Evolutionary conservation across 2,329 filamentous ascomycete genomes (phyloP).

Genomic region (Aspergillus hiratsukae): DNA sequence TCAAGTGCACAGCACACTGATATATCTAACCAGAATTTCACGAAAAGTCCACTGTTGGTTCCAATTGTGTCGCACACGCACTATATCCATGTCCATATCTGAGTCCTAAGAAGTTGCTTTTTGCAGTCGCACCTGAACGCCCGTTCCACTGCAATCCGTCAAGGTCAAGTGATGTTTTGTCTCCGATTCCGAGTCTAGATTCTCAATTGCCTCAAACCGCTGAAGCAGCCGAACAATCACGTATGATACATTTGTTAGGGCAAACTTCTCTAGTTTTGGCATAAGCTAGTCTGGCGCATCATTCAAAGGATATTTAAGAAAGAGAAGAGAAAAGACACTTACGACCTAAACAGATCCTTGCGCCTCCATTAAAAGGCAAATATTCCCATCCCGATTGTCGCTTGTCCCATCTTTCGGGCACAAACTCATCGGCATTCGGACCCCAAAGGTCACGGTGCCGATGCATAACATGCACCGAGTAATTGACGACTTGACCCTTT

Average conservation of each 20-base stretch:
- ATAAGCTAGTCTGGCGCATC: no score
- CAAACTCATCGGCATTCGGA: conserved; percentile 49
- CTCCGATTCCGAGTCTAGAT: conserved; percentile 5
- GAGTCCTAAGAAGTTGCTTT: no score
- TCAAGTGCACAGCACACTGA: no score
- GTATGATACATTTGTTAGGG: conserved; percentile 65
- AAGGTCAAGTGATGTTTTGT: not conserved
- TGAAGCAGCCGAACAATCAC: conserved; percentile 69
- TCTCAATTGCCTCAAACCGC: conserved; percentile 60
- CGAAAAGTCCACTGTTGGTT: no score
- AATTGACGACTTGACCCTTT: conserved; percentile 62
- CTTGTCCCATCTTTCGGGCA: conserved; percentile 66
- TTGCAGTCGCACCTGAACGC: no score
- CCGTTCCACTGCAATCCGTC: not conserved
- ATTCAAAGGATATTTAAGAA: no score
- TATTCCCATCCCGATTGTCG: conserved; percentile 63
- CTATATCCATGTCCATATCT: no score
- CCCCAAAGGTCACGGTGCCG: conserved; percentile 54
- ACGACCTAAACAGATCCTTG: conserved; percentile 67
- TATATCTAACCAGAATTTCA: no score
- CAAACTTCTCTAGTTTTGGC: conserved; percentile 59
- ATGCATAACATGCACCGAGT: conserved; percentile 69
- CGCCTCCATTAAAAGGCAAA: conserved; percentile 70
- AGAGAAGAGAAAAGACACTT: no score
- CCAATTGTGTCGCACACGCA: no score